These are phyloP conservation scores for Edaphochlamys debaryana DNA, from an alignment of 139 green algal genomes.

Conservation along the genomic window DNA sequence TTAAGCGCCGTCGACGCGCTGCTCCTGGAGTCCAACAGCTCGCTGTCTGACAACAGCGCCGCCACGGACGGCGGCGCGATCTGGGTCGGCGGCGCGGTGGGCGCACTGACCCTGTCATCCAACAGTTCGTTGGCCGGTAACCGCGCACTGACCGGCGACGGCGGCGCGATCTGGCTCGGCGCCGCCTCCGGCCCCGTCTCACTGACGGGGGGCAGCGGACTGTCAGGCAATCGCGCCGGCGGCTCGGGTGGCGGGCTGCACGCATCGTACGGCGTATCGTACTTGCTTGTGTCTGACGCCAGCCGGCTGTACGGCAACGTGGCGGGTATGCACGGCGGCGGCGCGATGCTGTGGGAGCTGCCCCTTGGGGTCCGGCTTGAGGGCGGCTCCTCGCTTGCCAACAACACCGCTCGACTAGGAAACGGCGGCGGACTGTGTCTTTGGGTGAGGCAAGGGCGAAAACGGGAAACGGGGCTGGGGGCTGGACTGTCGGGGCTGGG, in stretches of 20 bases:
- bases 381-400: background rate
- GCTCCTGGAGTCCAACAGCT: background rate
- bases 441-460: background rate
- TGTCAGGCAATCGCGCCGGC: background rate
- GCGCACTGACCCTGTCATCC: background rate
- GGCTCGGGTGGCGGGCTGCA: background rate
- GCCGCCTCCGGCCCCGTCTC: background rate
- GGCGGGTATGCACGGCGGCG: background rate
- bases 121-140: background rate
- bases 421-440: background rate
- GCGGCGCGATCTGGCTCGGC: background rate
- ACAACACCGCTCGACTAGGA: background rate
- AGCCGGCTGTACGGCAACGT: background rate
- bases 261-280: no score
- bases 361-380: background rate
- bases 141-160: background rate
- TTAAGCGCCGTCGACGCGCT: background rate
- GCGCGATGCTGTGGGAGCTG: background rate
- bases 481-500: no score
- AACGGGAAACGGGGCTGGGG: no score
- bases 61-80: background rate
- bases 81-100: background rate
- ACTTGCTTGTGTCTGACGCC: background rate
- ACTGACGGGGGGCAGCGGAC: background rate
- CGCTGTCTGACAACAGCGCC: background rate